phyloP scores from a whole-genome alignment of 331 rosid species.

The Erythrophleum ivorense region DNA sequence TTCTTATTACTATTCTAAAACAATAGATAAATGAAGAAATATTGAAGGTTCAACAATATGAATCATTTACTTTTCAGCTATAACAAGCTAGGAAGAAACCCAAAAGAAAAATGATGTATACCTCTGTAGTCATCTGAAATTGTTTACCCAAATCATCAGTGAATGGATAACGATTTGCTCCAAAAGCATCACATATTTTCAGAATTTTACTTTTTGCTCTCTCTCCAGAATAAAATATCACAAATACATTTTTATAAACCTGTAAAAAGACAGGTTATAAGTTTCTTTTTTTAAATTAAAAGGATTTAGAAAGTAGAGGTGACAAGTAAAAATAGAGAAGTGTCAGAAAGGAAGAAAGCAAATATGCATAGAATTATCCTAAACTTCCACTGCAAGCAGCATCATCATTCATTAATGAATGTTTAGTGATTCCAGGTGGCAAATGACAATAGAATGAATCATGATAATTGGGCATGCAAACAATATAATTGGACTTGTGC shows the following conservation, averaged over 20 bases:
- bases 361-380: slow-evolving; percentile 19
- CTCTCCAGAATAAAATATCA: slow-evolving; percentile 81
- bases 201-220: slow-evolving; percentile 71
- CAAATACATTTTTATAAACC: slow-evolving; percentile 83
- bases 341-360: slow-evolving; percentile 3
- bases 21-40: background rate
- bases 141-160: slow-evolving; percentile 68
- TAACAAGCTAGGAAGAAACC: slow-evolving; percentile 12
- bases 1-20: slow-evolving; percentile 22
- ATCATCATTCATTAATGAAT: slow-evolving; percentile 1
- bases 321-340: slow-evolving; percentile 4
- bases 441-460: slow-evolving; percentile 22
- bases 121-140: slow-evolving; percentile 69
- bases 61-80: slow-evolving; percentile 30
- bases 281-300: slow-evolving; percentile 16
- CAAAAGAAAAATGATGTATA: slow-evolving; percentile 27
- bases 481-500: slow-evolving; percentile 6
- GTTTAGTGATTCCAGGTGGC: background rate
- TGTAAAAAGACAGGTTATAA: slow-evolving; percentile 41
- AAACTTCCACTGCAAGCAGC: slow-evolving; percentile 10
- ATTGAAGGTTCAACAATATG: slow-evolving; percentile 1
- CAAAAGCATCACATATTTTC: slow-evolving; percentile 85
- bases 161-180: slow-evolving; percentile 85
- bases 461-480: slow-evolving; percentile 10
- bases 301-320: slow-evolving; percentile 26